phyloP scores from a whole-genome alignment of 495 filamentous ascomycete genomes.

The Penicillium odoratum region DNA sequence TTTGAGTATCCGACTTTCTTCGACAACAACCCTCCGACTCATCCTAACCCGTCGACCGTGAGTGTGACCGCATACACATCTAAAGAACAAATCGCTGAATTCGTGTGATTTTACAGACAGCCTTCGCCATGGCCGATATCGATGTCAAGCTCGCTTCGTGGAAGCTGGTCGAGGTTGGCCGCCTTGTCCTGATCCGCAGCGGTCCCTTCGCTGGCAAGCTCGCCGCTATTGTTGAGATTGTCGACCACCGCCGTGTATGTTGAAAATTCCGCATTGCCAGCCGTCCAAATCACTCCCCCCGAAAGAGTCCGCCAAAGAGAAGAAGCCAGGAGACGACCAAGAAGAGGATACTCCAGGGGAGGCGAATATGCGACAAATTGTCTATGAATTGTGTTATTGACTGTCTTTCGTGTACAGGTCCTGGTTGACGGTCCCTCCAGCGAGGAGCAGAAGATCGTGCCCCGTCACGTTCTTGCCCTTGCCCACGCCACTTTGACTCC shows the following conservation, averaged over 20 bases:
- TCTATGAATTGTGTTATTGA: slow-evolving; percentile 32
- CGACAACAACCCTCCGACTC: slow-evolving; percentile 48
- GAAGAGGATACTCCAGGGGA: slow-evolving; percentile 10
- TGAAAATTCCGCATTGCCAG: neutral
- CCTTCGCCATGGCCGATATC: slow-evolving; percentile 63
- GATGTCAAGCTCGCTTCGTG: slow-evolving; percentile 74
- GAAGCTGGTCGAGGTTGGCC: slow-evolving; percentile 96
- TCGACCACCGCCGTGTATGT: slow-evolving; percentile 98
- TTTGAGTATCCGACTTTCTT: slow-evolving; percentile 48
- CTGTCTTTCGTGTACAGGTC: slow-evolving; percentile 57
- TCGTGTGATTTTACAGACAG: slow-evolving; percentile 24
- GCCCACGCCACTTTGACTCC: slow-evolving; percentile 82
- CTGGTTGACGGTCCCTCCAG: slow-evolving; percentile 90
- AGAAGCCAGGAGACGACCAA: slow-evolving; percentile 1
- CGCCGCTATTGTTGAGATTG: slow-evolving; percentile 95
- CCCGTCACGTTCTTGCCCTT: slow-evolving; percentile 80
- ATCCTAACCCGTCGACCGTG: slow-evolving; percentile 49
- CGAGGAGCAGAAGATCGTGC: slow-evolving; percentile 70
- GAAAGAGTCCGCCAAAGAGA: slow-evolving; percentile 4
- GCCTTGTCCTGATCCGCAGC: slow-evolving; percentile 79
- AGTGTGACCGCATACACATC: slow-evolving; percentile 29
- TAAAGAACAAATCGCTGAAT: slow-evolving; percentile 25
- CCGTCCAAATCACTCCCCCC: slow-evolving; percentile 41
- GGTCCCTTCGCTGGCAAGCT: slow-evolving; percentile 81
- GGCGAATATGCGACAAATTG: neutral